Conservation (phyloP, 2,329 filamentous ascomycete species). For the Hymenoscyphus infarciens region DNA sequence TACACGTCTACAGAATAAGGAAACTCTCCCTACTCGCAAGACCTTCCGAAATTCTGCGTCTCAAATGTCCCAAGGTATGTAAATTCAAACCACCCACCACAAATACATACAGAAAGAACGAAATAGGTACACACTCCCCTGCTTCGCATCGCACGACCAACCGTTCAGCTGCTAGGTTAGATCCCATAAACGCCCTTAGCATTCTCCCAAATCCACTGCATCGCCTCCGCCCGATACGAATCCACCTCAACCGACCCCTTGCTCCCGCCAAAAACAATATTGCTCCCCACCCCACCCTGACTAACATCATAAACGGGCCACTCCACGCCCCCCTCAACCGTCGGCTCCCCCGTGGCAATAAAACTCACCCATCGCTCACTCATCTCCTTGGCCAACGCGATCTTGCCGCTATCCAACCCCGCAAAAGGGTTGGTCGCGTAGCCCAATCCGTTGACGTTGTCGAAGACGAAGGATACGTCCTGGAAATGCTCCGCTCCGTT, state of each 20-base stretch:
- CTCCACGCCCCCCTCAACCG: constrained; percentile 7
- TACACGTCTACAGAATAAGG: too few species aligned
- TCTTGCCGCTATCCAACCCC: constrained; percentile 6
- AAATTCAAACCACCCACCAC: too few species aligned
- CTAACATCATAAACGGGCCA: constrained; percentile 45
- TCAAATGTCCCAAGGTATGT: too few species aligned
- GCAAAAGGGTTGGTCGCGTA: constrained; percentile 40
- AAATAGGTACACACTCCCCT: too few species aligned
- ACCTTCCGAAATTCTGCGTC: too few species aligned
- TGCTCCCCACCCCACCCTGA: not conserved
- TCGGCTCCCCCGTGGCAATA: constrained; percentile 12
- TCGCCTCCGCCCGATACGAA: constrained; percentile 42
- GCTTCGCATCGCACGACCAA: too few species aligned
- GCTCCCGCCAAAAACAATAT: constrained; percentile 28
- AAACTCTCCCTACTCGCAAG: too few species aligned
- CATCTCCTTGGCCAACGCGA: constrained; percentile 16
- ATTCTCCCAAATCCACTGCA: constrained; percentile 32
- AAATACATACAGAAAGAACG: too few species aligned
- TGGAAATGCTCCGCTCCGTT: constrained; percentile 41
- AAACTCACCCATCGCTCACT: constrained; percentile 20
- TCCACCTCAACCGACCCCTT: constrained; percentile 39
- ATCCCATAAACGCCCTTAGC: constrained; percentile 15
- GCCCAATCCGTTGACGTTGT: constrained; percentile 47
- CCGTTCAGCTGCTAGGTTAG: too few species aligned
- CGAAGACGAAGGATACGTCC: constrained; percentile 52